Conservation (phyloP, 1,284 basidiomycete genomes). For the Malassezia yamatoensis region DNA sequence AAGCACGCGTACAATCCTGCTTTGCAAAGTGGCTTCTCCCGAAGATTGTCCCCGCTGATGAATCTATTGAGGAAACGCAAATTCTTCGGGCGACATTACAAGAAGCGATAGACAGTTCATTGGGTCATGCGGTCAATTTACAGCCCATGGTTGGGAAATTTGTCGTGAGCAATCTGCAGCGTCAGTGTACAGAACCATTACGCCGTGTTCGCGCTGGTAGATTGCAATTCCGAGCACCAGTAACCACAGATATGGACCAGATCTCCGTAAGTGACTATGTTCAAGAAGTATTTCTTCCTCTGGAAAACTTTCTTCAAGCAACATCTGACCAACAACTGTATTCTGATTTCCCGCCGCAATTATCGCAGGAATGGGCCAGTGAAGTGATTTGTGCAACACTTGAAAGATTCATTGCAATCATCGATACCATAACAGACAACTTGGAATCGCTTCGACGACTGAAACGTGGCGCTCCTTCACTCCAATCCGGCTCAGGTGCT, state of each 20-base stretch:
- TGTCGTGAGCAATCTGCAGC: conserved; percentile 56
- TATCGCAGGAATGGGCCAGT: conserved; percentile 13
- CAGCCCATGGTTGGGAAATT: conserved; percentile 3
- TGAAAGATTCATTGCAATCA: conserved; percentile 21
- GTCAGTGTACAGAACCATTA: conserved; percentile 72
- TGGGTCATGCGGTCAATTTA: conserved; percentile 1
- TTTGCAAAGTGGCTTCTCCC: conserved; percentile 4
- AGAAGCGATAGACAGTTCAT: conserved; percentile 13
- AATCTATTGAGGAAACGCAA: not conserved
- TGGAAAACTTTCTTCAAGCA: conserved; percentile 46
- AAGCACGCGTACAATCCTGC: conserved; percentile 5
- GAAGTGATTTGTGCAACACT: conserved; percentile 19
- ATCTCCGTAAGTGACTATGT: conserved; percentile 66
- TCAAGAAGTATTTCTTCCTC: conserved; percentile 64
- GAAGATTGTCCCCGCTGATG: not conserved
- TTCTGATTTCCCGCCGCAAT: not conserved
- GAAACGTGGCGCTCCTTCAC: conserved; percentile 24
- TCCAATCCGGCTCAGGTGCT: not conserved
- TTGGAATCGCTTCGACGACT: conserved; percentile 36
- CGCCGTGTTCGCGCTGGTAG: conserved; percentile 77
- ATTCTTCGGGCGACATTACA: not conserved
- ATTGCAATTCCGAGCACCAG: conserved; percentile 61
- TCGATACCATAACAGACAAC: conserved; percentile 39
- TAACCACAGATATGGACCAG: not conserved
- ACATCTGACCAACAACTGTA: not conserved